A percentile compares a stretch with the other conserved stretches of the same genome.
phyloP scores from a whole-genome alignment of 805 yeast species.

The Candida boleticola region DNA sequence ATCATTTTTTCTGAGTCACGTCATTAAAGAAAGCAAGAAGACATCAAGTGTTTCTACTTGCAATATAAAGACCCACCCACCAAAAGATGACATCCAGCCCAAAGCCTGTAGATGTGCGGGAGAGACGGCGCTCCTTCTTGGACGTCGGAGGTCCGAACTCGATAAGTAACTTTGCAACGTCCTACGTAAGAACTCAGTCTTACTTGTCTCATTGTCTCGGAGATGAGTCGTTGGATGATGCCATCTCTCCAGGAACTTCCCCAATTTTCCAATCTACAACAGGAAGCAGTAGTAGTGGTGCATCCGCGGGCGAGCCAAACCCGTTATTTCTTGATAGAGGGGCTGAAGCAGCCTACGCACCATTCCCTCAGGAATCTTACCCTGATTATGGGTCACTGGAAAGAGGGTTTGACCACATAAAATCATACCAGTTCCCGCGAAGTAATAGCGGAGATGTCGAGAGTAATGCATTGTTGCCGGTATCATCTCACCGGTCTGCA shows the following conservation, averaged over 20 bases:
- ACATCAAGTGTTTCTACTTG: too few relatives aligned
- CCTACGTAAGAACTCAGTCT: slow-evolving; percentile 37
- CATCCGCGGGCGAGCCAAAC: slow-evolving; percentile 3
- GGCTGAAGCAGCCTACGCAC: background rate
- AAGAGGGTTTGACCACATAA: slow-evolving; percentile 12
- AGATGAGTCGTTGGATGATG: slow-evolving; percentile 14
- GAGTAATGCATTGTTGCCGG: background rate
- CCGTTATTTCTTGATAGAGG: slow-evolving; percentile 12
- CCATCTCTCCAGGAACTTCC: slow-evolving; percentile 21
- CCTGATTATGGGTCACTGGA: slow-evolving; percentile 2
- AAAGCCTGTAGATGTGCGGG: background rate
- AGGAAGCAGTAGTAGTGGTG: slow-evolving; percentile 4
- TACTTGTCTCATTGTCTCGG: slow-evolving; percentile 18
- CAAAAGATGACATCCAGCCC: background rate
- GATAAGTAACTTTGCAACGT: slow-evolving; percentile 37
- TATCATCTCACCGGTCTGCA: background rate
- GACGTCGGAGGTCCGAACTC: slow-evolving; percentile 38
- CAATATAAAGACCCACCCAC: too few relatives aligned
- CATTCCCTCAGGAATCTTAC: background rate
- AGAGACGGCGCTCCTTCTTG: slow-evolving; percentile 26
- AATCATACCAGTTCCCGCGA: background rate
- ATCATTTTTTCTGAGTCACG: too few relatives aligned
- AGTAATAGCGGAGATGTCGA: background rate
- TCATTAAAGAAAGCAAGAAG: too few relatives aligned
- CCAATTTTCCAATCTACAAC: slow-evolving; percentile 8